A percentile compares a stretch with the other conserved stretches of the same genome.
Evolutionary conservation across 495 filamentous ascomycete genomes (phyloP).

Genomic region (Ramalina peruviana): DNA sequence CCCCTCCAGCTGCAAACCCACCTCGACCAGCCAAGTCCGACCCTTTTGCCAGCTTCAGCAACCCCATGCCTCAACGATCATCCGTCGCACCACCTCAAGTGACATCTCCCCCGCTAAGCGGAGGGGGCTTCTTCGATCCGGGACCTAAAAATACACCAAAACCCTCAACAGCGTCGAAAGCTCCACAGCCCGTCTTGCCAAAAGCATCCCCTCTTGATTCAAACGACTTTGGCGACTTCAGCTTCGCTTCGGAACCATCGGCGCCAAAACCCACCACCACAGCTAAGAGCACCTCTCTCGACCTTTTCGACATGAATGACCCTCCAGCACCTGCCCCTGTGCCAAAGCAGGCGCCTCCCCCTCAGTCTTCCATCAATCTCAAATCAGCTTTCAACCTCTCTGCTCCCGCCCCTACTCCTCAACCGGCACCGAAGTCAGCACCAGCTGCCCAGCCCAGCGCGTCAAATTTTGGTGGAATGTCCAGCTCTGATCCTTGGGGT

Average conservation of each 20-base stretch:
- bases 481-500: slow-evolving; percentile 36
- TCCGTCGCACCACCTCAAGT: slow-evolving; percentile 38
- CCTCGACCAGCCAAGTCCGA: slow-evolving; percentile 41
- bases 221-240: slow-evolving; percentile 38
- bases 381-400: slow-evolving; percentile 77
- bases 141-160: slow-evolving; percentile 37
- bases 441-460: slow-evolving; percentile 27
- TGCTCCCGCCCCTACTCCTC: slow-evolving; percentile 26
- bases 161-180: slow-evolving; percentile 31
- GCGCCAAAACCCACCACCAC: slow-evolving; percentile 29
- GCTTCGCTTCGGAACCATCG: slow-evolving; percentile 30
- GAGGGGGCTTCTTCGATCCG: slow-evolving; percentile 69
- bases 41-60: slow-evolving; percentile 59
- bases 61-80: slow-evolving; percentile 34
- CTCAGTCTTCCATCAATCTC: slow-evolving; percentile 25
- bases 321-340: slow-evolving; percentile 35
- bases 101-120: slow-evolving; percentile 38
- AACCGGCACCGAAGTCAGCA: slow-evolving; percentile 33
- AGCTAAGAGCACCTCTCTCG: slow-evolving; percentile 30
- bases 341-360: slow-evolving; percentile 28
- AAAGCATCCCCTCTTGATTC: slow-evolving; percentile 30
- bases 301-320: slow-evolving; percentile 71
- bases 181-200: slow-evolving; percentile 19
- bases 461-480: slow-evolving; percentile 23
- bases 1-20: slow-evolving; percentile 37